phyloP scores from a whole-genome alignment of 331 rosid species.

The Quercus lobata region DNA sequence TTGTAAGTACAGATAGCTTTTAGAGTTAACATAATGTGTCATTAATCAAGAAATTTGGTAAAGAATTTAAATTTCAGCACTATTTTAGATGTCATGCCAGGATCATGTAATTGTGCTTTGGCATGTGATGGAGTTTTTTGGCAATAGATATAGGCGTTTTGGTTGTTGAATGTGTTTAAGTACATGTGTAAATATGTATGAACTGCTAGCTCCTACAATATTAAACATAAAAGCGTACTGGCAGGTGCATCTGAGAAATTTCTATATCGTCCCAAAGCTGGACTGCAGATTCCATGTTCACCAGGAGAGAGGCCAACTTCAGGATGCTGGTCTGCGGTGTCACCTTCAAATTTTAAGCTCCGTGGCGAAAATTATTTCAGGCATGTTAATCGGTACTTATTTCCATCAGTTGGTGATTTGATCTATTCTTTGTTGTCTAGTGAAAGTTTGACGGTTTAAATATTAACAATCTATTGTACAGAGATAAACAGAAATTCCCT shows the following conservation, averaged over 20 bases:
- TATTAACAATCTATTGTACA: slow-evolving; percentile 27
- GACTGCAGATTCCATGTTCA: slow-evolving; percentile 47
- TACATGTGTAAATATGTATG: neutral
- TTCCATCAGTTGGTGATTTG: neutral
- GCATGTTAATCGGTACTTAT: slow-evolving; percentile 21
- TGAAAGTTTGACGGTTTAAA: neutral
- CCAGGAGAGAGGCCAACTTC: slow-evolving; percentile 44
- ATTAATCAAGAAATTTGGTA: neutral
- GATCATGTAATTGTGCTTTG: neutral
- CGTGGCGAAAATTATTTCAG: slow-evolving; percentile 78
- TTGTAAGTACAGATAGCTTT: slow-evolving; percentile 35
- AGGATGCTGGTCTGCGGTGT: slow-evolving; percentile 63
- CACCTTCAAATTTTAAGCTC: slow-evolving; percentile 77
- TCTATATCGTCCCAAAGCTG: slow-evolving; percentile 61
- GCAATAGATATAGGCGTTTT: neutral
- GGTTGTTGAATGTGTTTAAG: neutral
- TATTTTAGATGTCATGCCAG: neutral
- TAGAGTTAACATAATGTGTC: neutral
- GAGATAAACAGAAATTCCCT: slow-evolving; percentile 69
- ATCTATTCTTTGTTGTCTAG: neutral
- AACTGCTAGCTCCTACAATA: neutral
- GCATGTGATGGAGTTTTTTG: neutral
- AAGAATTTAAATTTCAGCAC: neutral
- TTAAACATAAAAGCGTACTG: slow-evolving; percentile 8
- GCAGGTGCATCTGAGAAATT: slow-evolving; percentile 71